Evolutionary conservation across 129 eudicot genomes (phyloP).

Genomic region (Erigeron canadensis): DNA sequence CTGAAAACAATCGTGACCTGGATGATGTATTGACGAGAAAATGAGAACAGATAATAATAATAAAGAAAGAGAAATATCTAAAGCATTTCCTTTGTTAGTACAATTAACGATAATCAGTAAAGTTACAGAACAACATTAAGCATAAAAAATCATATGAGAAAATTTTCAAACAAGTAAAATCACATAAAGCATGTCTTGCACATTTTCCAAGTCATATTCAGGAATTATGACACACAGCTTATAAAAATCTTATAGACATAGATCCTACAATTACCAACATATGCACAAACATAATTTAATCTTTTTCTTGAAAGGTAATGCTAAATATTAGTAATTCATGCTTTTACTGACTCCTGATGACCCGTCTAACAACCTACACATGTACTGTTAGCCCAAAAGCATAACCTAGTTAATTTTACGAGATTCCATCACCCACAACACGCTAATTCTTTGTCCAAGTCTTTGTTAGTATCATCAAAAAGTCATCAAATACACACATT

Average conservation of each 20-base stretch:
- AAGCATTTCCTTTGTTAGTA: neutral
- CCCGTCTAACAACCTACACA: neutral
- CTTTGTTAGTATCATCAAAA: neutral
- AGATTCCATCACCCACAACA: neutral
- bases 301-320: too few relatives aligned
- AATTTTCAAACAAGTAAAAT: neutral
- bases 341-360: neutral
- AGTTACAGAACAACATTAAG: neutral
- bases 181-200: neutral
- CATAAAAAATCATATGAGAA: neutral
- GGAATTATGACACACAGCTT: too few relatives aligned
- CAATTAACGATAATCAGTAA: neutral
- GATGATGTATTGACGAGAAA: slow-evolving; percentile 7
- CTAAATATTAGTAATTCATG: too few relatives aligned
- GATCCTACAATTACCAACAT: neutral
- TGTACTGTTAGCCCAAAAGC: neutral
- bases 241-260: neutral
- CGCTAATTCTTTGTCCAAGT: neutral
- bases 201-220: neutral
- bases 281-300: neutral
- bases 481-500: neutral
- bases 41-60: neutral
- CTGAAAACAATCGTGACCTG: slow-evolving; percentile 33
- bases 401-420: neutral
- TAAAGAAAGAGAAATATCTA: slow-evolving; percentile 4